Percentiles rank a stretch among this genome's conserved stretches.
phyloP scores from a whole-genome alignment of 768 basidiomycete genomes.

The Calocybe gangraenosa region DNA sequence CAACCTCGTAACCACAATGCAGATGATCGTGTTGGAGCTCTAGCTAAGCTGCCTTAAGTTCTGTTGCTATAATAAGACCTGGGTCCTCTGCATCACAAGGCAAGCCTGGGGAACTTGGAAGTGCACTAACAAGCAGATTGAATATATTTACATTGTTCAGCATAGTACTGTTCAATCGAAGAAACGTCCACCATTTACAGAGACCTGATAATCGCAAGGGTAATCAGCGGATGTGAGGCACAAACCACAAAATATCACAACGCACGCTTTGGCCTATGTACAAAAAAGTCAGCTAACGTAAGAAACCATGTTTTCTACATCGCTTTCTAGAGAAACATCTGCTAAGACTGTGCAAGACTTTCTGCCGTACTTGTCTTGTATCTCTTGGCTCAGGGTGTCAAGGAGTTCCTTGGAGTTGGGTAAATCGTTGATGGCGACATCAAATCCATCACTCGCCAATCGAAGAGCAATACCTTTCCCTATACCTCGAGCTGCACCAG shows the following conservation, averaged over 20 bases:
- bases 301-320: slow-evolving; percentile 24
- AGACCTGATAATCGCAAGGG: no score
- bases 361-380: slow-evolving; percentile 17
- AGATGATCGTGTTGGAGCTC: no score
- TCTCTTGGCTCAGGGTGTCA: slow-evolving; percentile 15
- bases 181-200: slow-evolving; percentile 7
- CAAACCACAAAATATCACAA: background rate
- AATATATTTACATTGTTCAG: no score
- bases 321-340: slow-evolving; percentile 24
- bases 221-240: background rate
- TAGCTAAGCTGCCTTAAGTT: no score
- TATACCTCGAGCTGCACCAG: slow-evolving; percentile 32
- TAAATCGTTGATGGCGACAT: slow-evolving; percentile 35
- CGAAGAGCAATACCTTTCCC: slow-evolving; percentile 38
- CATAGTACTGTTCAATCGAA: slow-evolving; percentile 1
- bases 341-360: slow-evolving; percentile 16
- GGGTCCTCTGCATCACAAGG: no score
- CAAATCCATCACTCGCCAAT: slow-evolving; percentile 37
- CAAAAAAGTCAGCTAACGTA: background rate
- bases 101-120: no score
- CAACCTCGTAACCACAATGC: no score
- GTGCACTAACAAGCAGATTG: no score
- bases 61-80: no score
- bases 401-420: slow-evolving; percentile 10
- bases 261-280: slow-evolving; percentile 12